A percentile compares a stretch with the other conserved stretches of the same genome.
Evolutionary conservation across 2,329 filamentous ascomycete species (phyloP).

Genomic region (Didymella exigua): DNA sequence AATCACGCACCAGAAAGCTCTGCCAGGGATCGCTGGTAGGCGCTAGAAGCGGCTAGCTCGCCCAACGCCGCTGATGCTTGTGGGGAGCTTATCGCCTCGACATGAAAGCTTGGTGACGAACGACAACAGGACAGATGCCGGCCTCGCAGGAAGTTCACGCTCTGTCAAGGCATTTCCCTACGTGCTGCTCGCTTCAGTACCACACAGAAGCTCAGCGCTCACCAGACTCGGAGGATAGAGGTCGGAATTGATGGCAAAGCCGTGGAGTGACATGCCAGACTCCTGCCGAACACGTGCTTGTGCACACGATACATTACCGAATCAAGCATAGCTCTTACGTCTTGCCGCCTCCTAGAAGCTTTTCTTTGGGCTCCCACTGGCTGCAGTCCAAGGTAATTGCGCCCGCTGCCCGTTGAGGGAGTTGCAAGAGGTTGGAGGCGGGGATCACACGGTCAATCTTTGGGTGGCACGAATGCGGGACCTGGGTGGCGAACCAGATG

Average conservation of each 20-base stretch:
- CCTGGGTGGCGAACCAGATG: conserved; percentile 7
- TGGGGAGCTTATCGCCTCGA: conserved; percentile 8
- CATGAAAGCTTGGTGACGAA: conserved; percentile 6
- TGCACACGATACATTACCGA: conserved; percentile 4
- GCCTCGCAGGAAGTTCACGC: background rate
- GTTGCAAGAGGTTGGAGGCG: conserved; percentile 11
- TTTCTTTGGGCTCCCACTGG: background rate
- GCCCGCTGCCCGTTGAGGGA: conserved; percentile 6
- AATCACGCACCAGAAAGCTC: background rate
- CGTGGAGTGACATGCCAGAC: conserved; percentile 1
- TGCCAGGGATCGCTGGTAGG: background rate
- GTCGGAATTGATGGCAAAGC: background rate
- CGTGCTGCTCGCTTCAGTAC: background rate
- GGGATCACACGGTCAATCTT: conserved; percentile 13
- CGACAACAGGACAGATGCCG: background rate
- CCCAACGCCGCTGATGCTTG: conserved; percentile 11
- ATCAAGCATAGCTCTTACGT: conserved; percentile 1
- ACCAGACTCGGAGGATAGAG: background rate
- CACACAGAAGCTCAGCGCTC: background rate
- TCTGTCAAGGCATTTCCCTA: background rate
- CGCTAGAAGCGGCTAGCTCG: conserved; percentile 3
- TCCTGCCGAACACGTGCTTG: conserved; percentile 9
- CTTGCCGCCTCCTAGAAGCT: background rate
- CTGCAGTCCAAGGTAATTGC: background rate
- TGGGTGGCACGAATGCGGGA: conserved; percentile 14